A percentile compares a stretch with the other conserved stretches of the same genome.
Conservation (phyloP, 176 grass and related monocot genomes). For the Carex cristatella region DNA sequence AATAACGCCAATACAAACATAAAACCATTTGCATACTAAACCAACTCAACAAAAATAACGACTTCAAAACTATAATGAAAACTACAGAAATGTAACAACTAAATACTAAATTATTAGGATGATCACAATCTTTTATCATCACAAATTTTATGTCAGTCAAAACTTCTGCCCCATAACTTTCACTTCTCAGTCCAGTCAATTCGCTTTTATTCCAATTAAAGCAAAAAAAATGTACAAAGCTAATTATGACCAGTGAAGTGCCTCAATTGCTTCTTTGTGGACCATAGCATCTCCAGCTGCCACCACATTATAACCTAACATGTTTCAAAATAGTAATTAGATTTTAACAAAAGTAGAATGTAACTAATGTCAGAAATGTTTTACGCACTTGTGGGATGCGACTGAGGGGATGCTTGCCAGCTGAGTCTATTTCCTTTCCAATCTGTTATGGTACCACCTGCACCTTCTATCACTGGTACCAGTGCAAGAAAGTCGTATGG, state of each 20-base stretch:
- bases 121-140: not conserved
- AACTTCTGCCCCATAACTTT: not conserved
- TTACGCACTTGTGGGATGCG: conserved; percentile 55
- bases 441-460: conserved; percentile 83
- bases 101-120: not conserved
- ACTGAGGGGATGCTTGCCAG: conserved; percentile 54
- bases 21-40: no score
- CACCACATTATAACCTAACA: conserved; percentile 81
- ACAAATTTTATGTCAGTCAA: not conserved
- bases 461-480: conserved; percentile 81
- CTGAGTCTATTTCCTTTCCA: conserved; percentile 60
- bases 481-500: conserved; percentile 79
- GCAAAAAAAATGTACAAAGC: not conserved
- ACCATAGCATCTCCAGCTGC: conserved; percentile 66
- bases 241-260: conserved; percentile 31
- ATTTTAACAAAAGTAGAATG: not conserved
- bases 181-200: not conserved
- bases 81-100: no score
- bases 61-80: no score
- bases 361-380: not conserved
- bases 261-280: conserved; percentile 46
- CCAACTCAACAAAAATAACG: no score
- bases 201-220: not conserved
- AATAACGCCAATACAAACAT: no score
- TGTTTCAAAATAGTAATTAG: not conserved